Percentiles rank a stretch among this genome's conserved stretches.
These are phyloP conservation scores for Epichloe gansuensis DNA, from an alignment of 2,329 filamentous ascomycete genomes.

Conservation along the genomic window DNA sequence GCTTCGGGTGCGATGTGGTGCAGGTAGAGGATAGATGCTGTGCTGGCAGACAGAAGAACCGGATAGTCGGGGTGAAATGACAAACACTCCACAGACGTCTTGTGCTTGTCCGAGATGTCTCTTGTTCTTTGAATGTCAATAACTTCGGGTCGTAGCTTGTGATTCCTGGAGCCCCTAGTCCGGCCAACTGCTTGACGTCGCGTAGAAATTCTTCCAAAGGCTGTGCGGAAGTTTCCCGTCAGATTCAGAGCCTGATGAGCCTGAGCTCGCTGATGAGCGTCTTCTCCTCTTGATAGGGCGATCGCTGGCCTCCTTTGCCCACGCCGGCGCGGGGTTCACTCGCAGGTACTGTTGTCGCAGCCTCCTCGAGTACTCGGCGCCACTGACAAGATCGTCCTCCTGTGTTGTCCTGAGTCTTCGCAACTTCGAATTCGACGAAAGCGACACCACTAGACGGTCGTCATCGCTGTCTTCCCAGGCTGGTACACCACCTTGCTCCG, in stretches of 20 bases:
- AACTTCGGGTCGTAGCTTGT: constrained; percentile 72
- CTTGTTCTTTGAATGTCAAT: constrained; percentile 83
- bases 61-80: constrained; percentile 84
- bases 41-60: constrained; percentile 79
- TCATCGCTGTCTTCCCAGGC: constrained; percentile 96
- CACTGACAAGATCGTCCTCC: constrained; percentile 74
- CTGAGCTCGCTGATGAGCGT: constrained; percentile 40
- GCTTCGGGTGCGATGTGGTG: constrained; percentile 76
- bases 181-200: constrained; percentile 56
- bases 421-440: constrained; percentile 58
- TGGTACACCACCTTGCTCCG: constrained; percentile 30
- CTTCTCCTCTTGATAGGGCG: constrained; percentile 39
- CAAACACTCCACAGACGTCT: constrained; percentile 68
- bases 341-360: constrained; percentile 65
- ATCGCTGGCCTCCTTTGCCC: constrained; percentile 41
- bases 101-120: constrained; percentile 70
- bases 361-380: constrained; percentile 71
- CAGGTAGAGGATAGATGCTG: constrained; percentile 72
- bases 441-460: constrained; percentile 71
- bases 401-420: constrained; percentile 74
- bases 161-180: constrained; percentile 42
- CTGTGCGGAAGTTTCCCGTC: constrained; percentile 53
- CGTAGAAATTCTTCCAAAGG: constrained; percentile 73
- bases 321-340: constrained; percentile 47
- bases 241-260: constrained; percentile 39